Evolutionary conservation across 768 basidiomycete genomes (phyloP).

Genomic region (Mycena amicta): DNA sequence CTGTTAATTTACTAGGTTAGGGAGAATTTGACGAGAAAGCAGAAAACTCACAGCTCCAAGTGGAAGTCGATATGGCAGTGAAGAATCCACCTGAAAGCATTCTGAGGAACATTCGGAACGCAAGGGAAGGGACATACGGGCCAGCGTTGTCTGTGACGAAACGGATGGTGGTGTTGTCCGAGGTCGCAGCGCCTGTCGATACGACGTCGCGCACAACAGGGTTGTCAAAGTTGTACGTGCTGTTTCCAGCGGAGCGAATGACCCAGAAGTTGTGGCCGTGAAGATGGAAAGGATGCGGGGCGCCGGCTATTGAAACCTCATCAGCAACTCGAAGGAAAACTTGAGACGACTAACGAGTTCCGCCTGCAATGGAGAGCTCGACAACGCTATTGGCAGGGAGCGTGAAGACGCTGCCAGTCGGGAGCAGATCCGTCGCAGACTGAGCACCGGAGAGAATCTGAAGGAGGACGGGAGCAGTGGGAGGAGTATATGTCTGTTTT

Average conservation of each 20-base stretch:
- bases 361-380: background rate
- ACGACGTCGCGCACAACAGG: background rate
- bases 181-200: background rate
- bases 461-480: no score
- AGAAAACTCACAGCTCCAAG: conserved; percentile 2
- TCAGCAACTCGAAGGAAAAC: no score
- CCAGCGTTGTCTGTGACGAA: no score
- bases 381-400: background rate
- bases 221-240: background rate
- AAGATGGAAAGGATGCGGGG: background rate
- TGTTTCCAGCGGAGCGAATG: background rate
- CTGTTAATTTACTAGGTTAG: no score
- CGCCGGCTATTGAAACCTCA: no score
- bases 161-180: background rate
- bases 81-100: conserved; percentile 8
- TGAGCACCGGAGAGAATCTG: no score
- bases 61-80: conserved; percentile 17
- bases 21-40: background rate
- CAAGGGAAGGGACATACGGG: no score
- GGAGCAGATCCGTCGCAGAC: conserved; percentile 5
- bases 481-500: background rate
- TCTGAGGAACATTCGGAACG: no score
- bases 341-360: no score
- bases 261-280: background rate
- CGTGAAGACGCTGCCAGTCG: background rate